Conservation (phyloP, 805 yeast species). For the Metschnikowia kofuensis region DNA sequence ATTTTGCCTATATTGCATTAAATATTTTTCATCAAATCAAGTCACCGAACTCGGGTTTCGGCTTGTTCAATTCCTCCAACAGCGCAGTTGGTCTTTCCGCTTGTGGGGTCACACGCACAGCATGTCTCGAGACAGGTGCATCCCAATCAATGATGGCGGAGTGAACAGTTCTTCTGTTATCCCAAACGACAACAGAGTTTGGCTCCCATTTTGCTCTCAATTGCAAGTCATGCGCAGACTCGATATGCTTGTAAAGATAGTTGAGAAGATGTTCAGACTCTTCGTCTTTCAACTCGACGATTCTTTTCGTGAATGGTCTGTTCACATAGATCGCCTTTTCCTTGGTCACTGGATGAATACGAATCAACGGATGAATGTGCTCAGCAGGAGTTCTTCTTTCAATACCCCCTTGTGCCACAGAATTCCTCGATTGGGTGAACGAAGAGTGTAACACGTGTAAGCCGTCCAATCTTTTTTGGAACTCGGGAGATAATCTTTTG, state of each 20-base stretch:
- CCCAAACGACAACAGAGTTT: constrained; percentile 36
- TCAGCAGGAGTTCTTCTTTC: constrained; percentile 33
- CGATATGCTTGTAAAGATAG: constrained; percentile 33
- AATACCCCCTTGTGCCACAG: constrained; percentile 30
- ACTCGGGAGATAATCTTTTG: constrained; percentile 34
- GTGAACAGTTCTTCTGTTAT: constrained; percentile 34
- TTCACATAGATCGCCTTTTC: constrained; percentile 32
- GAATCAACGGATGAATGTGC: constrained; percentile 34
- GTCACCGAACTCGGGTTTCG: constrained; percentile 9
- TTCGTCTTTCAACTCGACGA: constrained; percentile 35
- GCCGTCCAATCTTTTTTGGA: constrained; percentile 30
- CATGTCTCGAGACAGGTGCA: constrained; percentile 34
- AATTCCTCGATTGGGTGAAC: constrained; percentile 28
- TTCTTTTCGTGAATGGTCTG: constrained; percentile 32
- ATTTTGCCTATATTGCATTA: no score
- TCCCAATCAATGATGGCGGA: constrained; percentile 37
- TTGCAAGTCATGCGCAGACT: constrained; percentile 33
- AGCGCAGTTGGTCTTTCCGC: constrained; percentile 39
- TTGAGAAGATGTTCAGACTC: constrained; percentile 30
- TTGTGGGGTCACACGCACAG: constrained; percentile 36
- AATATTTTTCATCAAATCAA: not conserved
- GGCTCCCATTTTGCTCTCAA: constrained; percentile 38
- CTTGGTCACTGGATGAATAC: constrained; percentile 35
- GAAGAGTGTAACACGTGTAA: constrained; percentile 36
- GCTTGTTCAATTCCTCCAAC: constrained; percentile 35